Base-by-base conservation (phyloP, 768 basidiomycete species). In the Tubosaeta sp. region DNA sequence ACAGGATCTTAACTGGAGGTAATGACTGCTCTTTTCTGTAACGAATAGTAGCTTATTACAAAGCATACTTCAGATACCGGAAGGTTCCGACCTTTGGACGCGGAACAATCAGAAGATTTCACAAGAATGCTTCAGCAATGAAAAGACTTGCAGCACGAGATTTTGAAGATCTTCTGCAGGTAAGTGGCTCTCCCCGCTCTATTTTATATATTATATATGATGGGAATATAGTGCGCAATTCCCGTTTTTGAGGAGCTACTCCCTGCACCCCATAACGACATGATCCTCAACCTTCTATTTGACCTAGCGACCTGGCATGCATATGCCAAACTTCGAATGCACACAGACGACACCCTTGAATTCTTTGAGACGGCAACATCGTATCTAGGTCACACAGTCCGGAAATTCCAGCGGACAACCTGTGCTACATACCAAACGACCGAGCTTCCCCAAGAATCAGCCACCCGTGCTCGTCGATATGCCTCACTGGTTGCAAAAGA, bases 231-330 rank as follows among this genome's bases (percentile, higher is more conserved):
- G 43, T 46, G 44, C 32, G 31, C 44, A 1, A 46, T 46, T 2
- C 44, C 32, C 1, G 19, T 46, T 12, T 46, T 46, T 14, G 19
- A 46, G 5, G 32, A 32, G 13, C 16, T 33, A 5, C 44, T 38
- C 13, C 22, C 35, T 4, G 5, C 16, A 1, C 35, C 42, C 1
- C 54, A 70, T 46, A 54, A 72, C 39, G 46, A 42, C 1, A 49
- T 57, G 6, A 31, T 69, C 11, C 44, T 57, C 6, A 52, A 61
- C 10, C 48, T 73, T 0, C 47, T 71, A 0, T 72, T 69, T 51
- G 56, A 53, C 5, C 44, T 67, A 0, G 61, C 59, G 10, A 64
- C 59, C 2, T 75, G 72, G 73, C 72, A 73, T 60, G 66, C 54
- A 0, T 55, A 62, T 4, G 70, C 65, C 0, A 75, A 74, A 48